phyloP scores from a whole-genome alignment of 305 asterid species.

The Fraxinus sp. region DNA sequence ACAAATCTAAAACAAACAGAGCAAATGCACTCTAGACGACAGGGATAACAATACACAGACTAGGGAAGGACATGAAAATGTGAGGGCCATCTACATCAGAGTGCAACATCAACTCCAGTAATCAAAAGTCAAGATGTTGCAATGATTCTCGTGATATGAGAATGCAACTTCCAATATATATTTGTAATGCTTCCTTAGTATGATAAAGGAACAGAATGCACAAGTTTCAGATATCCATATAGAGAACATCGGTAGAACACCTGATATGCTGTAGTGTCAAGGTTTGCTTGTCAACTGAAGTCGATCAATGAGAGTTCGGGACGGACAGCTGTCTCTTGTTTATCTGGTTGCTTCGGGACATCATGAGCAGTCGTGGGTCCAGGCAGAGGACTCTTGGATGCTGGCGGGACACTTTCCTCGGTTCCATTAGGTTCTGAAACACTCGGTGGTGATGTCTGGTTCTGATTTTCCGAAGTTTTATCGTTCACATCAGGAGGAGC shows the following conservation, averaged over 20 bases:
- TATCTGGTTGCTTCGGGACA: slow-evolving; percentile 35
- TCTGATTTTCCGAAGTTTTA: slow-evolving; percentile 29
- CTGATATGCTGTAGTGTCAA: background rate
- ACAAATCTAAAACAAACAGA: background rate
- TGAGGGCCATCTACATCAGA: background rate
- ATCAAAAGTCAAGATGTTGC: background rate
- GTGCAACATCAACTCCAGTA: background rate
- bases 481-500: slow-evolving; percentile 30
- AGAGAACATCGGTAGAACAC: background rate
- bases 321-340: slow-evolving; percentile 38
- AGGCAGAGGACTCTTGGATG: slow-evolving; percentile 27
- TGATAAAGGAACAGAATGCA: background rate
- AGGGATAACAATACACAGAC: background rate
- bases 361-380: slow-evolving; percentile 14
- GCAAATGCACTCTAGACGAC: background rate
- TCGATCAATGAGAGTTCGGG: slow-evolving; percentile 63
- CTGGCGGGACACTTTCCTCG: slow-evolving; percentile 37
- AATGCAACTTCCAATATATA: background rate
- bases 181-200: background rate
- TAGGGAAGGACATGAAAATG: background rate
- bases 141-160: background rate
- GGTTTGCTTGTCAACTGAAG: slow-evolving; percentile 48
- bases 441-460: slow-evolving; percentile 26
- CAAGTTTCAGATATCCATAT: background rate
- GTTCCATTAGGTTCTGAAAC: slow-evolving; percentile 36